phyloP scores from a whole-genome alignment of 192 early-diverging fungal species.

The Allomyces macrogynus region DNA sequence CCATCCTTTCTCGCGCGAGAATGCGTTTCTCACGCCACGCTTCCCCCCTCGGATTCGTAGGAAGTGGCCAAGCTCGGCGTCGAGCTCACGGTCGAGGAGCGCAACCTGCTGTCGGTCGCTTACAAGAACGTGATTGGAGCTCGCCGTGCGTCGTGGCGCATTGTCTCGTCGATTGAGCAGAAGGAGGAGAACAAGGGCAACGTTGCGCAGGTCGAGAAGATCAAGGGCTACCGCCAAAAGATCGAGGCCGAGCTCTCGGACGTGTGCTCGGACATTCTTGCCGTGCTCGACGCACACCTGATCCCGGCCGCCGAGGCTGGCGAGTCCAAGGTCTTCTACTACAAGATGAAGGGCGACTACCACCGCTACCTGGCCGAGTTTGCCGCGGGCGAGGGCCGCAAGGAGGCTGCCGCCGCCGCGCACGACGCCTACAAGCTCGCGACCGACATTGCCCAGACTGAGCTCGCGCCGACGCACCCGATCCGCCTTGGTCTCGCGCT shows the following conservation, averaged over 20 bases:
- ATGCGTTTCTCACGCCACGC: no score
- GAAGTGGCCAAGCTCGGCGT: slow-evolving; percentile 46
- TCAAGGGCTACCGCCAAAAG: slow-evolving; percentile 83
- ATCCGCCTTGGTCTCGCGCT: slow-evolving; percentile 91
- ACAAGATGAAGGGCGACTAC: slow-evolving; percentile 99
- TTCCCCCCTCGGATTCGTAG: slow-evolving; percentile 6
- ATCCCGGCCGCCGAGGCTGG: slow-evolving; percentile 78
- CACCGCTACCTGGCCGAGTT: slow-evolving; percentile 99
- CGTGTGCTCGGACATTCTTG: slow-evolving; percentile 87
- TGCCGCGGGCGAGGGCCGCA: slow-evolving; percentile 62
- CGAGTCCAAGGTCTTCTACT: slow-evolving; percentile 99
- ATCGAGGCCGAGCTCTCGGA: slow-evolving; percentile 88
- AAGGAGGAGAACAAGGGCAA: slow-evolving; percentile 82
- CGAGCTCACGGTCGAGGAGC: slow-evolving; percentile 88
- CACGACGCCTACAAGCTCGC: slow-evolving; percentile 90
- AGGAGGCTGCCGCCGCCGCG: slow-evolving; percentile 59
- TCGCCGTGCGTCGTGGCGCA: slow-evolving; percentile 90
- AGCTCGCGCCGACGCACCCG: slow-evolving; percentile 79
- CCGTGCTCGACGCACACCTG: slow-evolving; percentile 72
- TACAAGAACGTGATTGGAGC: slow-evolving; percentile 99
- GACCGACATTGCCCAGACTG: slow-evolving; percentile 60
- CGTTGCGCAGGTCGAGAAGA: slow-evolving; percentile 60
- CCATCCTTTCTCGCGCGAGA: slow-evolving; percentile 3
- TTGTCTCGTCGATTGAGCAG: slow-evolving; percentile 89
- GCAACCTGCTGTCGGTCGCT: slow-evolving; percentile 89